Evolutionary conservation across 1,284 basidiomycete genomes (phyloP), one percentile per base, ranked within the genome.

Genomic region (Volvariella surrecta): DNA sequence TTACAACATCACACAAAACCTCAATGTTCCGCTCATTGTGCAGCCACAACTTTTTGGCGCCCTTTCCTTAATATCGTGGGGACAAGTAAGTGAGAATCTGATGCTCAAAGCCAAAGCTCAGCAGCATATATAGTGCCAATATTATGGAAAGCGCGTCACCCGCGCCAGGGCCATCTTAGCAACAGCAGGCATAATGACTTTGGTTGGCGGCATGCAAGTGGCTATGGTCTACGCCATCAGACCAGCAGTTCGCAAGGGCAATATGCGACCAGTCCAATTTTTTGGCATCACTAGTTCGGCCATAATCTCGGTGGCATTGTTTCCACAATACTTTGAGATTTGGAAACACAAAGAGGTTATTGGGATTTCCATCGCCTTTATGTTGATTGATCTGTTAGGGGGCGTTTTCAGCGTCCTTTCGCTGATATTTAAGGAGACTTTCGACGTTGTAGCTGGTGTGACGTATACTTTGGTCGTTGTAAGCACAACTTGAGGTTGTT

Each of bases 331-430:
- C 47, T 71, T 67, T 51, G 86, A 89, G 58, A 90, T 90, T 35
- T 83, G 75, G 63, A 73, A 73, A 50, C 68, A 70, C 50, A 67
- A 67, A 49, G 79, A 88, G 56, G 88, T 90, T 35, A 61, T 81
- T 20, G 87, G 87, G 3, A 79, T 92, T 46, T 85, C 80, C 1
- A 61, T 85, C 39, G 37, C 67, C 2, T 89, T 90, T 62, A 82
- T 90, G 66, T 51, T 63, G 1, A 68, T 89, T 42, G 88, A 91
- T 57, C 73, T 80, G 42, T 55, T 76, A 13, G 87, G 87, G 22
- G 87, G 82, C 3, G 59, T 90, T 8, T 89, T 89, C 60, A 77
- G 71, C 39, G 70, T 78, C 49, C 62, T 87, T 7, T 86, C 83
- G 18, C 68, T 90, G 28, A 74, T 71, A 16, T 89, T 89, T 66